Evolutionary conservation across 2,329 filamentous ascomycete species (phyloP).

Genomic region (Sordariomycetes sp.): DNA sequence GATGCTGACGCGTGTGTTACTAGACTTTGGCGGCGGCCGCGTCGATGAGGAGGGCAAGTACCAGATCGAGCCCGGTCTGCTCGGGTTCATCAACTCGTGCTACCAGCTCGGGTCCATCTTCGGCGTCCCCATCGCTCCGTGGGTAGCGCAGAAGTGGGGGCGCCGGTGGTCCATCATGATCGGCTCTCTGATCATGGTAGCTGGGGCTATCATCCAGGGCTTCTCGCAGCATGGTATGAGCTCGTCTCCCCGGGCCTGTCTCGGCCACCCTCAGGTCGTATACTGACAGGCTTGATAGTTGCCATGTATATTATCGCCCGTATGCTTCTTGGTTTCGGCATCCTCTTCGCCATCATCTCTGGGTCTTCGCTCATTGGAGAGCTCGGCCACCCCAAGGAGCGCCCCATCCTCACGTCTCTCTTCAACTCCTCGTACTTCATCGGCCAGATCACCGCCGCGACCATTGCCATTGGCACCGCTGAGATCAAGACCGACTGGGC

Average conservation of each 20-base stretch:
- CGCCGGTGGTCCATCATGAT: constrained; percentile 42
- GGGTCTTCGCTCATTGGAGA: constrained; percentile 50
- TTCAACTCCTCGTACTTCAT: constrained; percentile 50
- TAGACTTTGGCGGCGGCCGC: constrained; percentile 10
- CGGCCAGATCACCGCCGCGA: constrained; percentile 36
- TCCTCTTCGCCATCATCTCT: constrained; percentile 47
- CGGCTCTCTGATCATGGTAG: constrained; percentile 42
- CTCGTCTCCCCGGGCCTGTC: background rate
- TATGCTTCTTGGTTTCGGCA: constrained; percentile 49
- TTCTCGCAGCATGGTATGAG: constrained; percentile 28
- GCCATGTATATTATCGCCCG: constrained; percentile 50
- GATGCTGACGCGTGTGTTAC: background rate
- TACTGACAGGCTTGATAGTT: constrained; percentile 9
- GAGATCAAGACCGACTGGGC: constrained; percentile 17
- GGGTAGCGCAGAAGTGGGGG: constrained; percentile 36
- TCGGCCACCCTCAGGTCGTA: background rate
- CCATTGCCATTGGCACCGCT: constrained; percentile 32
- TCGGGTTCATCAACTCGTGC: constrained; percentile 39
- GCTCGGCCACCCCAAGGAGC: constrained; percentile 49
- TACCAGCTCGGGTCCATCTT: constrained; percentile 45
- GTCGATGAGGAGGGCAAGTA: constrained; percentile 9
- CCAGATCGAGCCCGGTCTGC: constrained; percentile 17
- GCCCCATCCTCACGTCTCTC: constrained; percentile 41
- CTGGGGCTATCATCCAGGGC: constrained; percentile 44
- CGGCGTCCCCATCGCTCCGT: constrained; percentile 40